Base-by-base conservation (phyloP, 192 early-diverging fungal genomes). In the Linnemannia hyalina region DNA sequence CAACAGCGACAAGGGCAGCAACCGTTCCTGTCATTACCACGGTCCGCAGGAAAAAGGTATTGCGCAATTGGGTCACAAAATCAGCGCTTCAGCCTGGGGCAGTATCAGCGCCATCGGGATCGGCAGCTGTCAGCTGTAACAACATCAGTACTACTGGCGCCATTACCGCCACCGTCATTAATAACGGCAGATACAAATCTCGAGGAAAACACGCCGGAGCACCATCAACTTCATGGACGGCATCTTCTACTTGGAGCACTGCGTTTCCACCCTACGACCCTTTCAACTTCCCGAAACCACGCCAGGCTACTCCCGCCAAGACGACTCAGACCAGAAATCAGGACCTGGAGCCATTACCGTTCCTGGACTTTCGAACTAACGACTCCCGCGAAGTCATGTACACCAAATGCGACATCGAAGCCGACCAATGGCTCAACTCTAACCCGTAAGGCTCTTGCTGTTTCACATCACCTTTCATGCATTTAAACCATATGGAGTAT, bases 371-470 rank as follows among this genome's bases (percentile, higher is more conserved):
- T 44, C 71, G 74, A 70, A 85, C 83, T 2, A 80, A 85, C 8
- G 75, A 41, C 32, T 80, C 83, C 13, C 63, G 83, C 32, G 78
- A 80, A 38, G 79, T 86, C 23, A 55, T 78, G 55, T 86, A 81
- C 38, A 81, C 84, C n/a, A 80, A 80, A 52, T 29, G 65, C 54
- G 83, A 85, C 36, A 60, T 73, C 49, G 78, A 85, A 29, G 83
- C 78, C 23, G 60, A 85, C 42, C 38, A 52, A 6, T 85, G 83
- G 83, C 55, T 85, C 29, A 57, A 75, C 18, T 80, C 79, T 11
- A 74, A 38, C 75, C 63, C 15, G 78, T 86, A 81, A 40, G 60
- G 26, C 4, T 41, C 20, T 47, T 8, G 32, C 20, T 4, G 23
- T n/a, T 68, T 4, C 63, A 49, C 13, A 42, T 57, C 16, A 23